phyloP scores from a whole-genome alignment of 148 eudicot genomes.

The Vaccinium corymbosum region DNA sequence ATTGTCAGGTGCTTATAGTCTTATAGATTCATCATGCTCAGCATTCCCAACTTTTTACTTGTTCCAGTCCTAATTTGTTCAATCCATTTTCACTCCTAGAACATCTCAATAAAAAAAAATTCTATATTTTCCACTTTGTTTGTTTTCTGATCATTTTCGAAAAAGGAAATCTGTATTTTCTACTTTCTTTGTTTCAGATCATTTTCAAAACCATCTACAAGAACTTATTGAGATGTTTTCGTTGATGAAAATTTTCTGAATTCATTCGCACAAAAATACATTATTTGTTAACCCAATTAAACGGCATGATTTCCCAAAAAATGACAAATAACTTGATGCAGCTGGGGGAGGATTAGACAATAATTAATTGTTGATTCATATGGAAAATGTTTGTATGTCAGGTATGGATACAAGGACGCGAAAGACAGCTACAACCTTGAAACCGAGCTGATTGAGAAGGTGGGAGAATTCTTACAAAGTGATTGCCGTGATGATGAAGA shows the following conservation, averaged over 20 bases:
- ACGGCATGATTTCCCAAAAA: not conserved
- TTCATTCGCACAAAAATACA: not conserved
- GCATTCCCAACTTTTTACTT: not conserved
- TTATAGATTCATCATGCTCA: not conserved
- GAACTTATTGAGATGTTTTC: not conserved
- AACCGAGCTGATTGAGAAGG: constrained; percentile 29
- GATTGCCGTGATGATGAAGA: constrained; percentile 13
- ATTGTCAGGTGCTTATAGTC: constrained; percentile 31
- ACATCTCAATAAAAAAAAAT: not conserved
- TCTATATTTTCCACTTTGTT: no score
- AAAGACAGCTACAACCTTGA: constrained; percentile 38
- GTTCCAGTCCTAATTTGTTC: not conserved
- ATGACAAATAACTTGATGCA: not conserved
- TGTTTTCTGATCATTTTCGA: no score
- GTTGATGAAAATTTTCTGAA: not conserved
- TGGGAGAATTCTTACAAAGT: constrained; percentile 24
- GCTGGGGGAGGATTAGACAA: not conserved
- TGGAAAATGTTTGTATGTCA: constrained; percentile 16
- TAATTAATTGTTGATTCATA: not conserved
- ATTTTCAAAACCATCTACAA: not conserved
- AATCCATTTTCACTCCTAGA: not conserved
- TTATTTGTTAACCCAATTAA: not conserved
- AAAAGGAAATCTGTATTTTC: no score
- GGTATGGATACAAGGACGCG: constrained; percentile 48
- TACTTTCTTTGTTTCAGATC: not conserved